Evolutionary conservation across 495 filamentous ascomycete species (phyloP).

Genomic region (Terfezia claveryi): DNA sequence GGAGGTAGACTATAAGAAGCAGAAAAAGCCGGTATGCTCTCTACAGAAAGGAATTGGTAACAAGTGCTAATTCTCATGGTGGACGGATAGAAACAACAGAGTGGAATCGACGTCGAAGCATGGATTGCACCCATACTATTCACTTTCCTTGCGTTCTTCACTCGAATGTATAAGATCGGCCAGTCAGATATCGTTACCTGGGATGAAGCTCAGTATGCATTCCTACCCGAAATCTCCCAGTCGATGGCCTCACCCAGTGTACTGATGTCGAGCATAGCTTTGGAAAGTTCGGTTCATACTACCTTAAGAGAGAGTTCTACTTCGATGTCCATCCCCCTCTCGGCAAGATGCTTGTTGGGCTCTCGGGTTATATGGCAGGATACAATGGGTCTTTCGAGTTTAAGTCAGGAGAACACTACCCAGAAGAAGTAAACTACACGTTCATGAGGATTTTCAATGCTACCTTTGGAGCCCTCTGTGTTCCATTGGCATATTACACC

Average conservation of each 20-base stretch:
- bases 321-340: slow-evolving; percentile 96
- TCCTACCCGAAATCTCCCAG: background rate
- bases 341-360: slow-evolving; percentile 92
- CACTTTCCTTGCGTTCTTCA: slow-evolving; percentile 77
- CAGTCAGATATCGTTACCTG: slow-evolving; percentile 90
- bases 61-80: background rate
- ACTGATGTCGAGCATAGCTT: slow-evolving; percentile 36
- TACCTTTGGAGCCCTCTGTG: slow-evolving; percentile 74
- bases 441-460: slow-evolving; percentile 98
- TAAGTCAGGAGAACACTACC: slow-evolving; percentile 93
- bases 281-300: slow-evolving; percentile 97
- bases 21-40: slow-evolving; percentile 37
- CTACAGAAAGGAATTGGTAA: background rate
- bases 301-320: slow-evolving; percentile 96
- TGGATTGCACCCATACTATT: slow-evolving; percentile 74
- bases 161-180: slow-evolving; percentile 85
- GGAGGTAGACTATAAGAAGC: slow-evolving; percentile 38
- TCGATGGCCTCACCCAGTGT: background rate
- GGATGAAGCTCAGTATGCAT: slow-evolving; percentile 90
- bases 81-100: background rate
- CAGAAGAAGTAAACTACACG: slow-evolving; percentile 81
- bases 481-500: slow-evolving; percentile 88
- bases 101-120: slow-evolving; percentile 33
- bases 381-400: slow-evolving; percentile 99
- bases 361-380: slow-evolving; percentile 84